phyloP scores from a whole-genome alignment of 1,284 basidiomycete genomes.

The Chalciporus piperatoides region DNA sequence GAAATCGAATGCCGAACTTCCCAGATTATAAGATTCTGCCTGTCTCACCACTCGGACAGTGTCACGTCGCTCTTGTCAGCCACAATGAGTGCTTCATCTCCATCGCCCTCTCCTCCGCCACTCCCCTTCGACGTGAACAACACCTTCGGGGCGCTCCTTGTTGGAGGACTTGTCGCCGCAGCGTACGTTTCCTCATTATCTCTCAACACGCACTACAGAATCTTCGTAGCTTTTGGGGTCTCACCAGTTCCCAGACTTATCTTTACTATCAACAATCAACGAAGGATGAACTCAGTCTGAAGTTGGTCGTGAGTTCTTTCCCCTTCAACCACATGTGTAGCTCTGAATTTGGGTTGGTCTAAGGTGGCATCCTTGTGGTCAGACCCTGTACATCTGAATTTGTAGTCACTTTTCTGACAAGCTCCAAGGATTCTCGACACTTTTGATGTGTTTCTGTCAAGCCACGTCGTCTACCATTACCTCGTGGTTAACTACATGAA shows the following conservation, averaged over 20 bases:
- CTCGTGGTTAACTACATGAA: slow-evolving; percentile 49
- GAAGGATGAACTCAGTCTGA: slow-evolving; percentile 39
- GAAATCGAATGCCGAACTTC: no score
- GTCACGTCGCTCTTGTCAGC: background rate
- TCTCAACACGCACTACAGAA: background rate
- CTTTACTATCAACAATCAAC: slow-evolving; percentile 45
- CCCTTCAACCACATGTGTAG: background rate
- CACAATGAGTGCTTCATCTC: slow-evolving; percentile 11
- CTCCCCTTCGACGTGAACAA: slow-evolving; percentile 29
- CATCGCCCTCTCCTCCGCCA: background rate
- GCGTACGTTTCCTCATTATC: slow-evolving; percentile 31
- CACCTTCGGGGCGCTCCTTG: slow-evolving; percentile 46
- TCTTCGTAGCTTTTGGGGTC: slow-evolving; percentile 48
- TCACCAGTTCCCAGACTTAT: slow-evolving; percentile 53
- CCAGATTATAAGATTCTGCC: no score
- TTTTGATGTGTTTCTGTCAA: slow-evolving; percentile 45
- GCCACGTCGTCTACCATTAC: slow-evolving; percentile 52
- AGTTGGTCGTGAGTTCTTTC: slow-evolving; percentile 38
- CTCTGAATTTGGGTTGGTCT: background rate
- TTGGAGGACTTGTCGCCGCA: slow-evolving; percentile 45
- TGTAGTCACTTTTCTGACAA: background rate
- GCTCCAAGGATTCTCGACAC: slow-evolving; percentile 43
- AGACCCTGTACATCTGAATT: background rate
- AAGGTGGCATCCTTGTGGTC: slow-evolving; percentile 23
- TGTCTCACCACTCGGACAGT: no score